Base-by-base conservation (phyloP, 179 eudicot species). In the Corrigiola litoralis region DNA sequence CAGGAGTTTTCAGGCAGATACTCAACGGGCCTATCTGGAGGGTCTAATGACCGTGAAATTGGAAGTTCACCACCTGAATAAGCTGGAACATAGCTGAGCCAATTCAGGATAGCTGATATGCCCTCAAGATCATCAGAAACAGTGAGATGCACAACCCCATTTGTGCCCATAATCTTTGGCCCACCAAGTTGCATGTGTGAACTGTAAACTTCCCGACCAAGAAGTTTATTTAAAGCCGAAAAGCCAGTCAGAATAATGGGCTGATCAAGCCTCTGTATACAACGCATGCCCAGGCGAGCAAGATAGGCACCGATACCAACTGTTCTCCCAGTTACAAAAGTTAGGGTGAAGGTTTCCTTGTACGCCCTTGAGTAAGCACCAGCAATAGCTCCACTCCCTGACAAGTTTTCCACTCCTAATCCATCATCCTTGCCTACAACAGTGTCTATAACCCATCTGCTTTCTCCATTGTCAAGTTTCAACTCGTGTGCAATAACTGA, bases 151-250 rank as follows among this genome's bases (percentile, higher is more conserved):
- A 85, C 92, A 6, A 95, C 97, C 14, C 99, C 99, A 46, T 95
- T 95, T 23, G 99, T 95, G 3, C 83, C 97, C 99, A 95, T 95
- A 66, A 95, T 91, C 77, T 95, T 95, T 5, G 99, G 99, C n/a
- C 99, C 99, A 62, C 99, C 99, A 16, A 95, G 92, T 75, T 95
- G 99, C 99, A 95, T 95, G 76, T 95, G 99, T 46, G 99, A 95
- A 76, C 99, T 95, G 73, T 95, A 95, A 36, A 95, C 99, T 74
- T 95, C 99, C 49, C 99, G 78, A 56, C 99, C 99, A 29, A 95
- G 83, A 66, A 95, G 83, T 59, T 95, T 95, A 76, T 95, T 95
- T 28, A 95, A 68, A 2, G 99, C 96, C 16, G 99, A 95, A 68
- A 85, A 95, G 45, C 99, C 99, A 0, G 99, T 95, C 32, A 95